Base-by-base conservation (phyloP, 768 basidiomycete genomes). In the Podaxis sp. region DNA sequence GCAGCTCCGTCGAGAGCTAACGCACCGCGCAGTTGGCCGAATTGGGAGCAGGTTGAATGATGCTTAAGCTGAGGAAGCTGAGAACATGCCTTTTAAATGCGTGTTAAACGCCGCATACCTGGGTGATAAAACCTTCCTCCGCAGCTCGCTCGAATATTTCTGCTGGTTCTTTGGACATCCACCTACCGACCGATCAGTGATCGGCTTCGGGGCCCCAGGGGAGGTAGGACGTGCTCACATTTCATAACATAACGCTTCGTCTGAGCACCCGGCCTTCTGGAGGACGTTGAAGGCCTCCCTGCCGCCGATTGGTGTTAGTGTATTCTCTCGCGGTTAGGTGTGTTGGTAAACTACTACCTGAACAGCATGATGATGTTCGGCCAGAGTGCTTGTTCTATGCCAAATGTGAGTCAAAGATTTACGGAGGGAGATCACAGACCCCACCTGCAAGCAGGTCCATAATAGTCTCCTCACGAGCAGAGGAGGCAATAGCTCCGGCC, bases 81-180 rank as follows among this genome's bases (percentile, higher is more conserved):
- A 51, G 49, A 24, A 24, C 22, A 26, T 28, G 4, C 3, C 19
- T 4, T 46, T 51, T 17, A 22, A 22, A 24, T 24, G 49, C 33
- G 26, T 12, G 15, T 33, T 12, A 28, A 51, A 15, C 22, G 22
- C 24, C 9, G 66, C 76, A 19, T 64, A 80, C 85, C 74, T 87
- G 85, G 17, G 69, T 70, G 54, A 87, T 81, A 72, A 88, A 87
- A 15, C 87, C 87, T 38, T 87, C 85, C 66, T 88, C 86, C 5
- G 86, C 87, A 7, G 87, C 85, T 17, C 84, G 77, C 71, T 88
- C 87, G 69, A 88, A 88, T 44, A 87, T 87, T 67, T 87, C 86
- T 6, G 86, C 86, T 1, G 87, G 86, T 67, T 88, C 86, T 67
- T 87, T 87, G 26, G 86, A 87, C 85, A 87, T 88, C 86, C 87